phyloP scores from a whole-genome alignment of 73 alveolate species.

The Paramecium caudatum region DNA sequence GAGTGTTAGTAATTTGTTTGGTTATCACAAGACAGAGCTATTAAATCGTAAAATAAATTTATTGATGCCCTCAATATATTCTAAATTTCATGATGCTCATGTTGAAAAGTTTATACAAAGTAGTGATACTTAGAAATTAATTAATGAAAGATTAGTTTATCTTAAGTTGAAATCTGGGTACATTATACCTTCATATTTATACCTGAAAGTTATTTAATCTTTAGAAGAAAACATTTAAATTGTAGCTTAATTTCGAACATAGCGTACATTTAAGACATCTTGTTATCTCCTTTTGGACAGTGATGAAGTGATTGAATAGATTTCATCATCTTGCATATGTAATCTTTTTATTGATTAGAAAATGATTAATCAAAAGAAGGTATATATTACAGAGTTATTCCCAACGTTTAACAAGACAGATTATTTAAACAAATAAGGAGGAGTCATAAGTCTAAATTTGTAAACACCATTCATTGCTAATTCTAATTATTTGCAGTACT shows the following conservation, averaged over 20 bases:
- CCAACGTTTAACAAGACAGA: not conserved
- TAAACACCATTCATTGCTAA: not conserved
- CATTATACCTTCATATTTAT: constrained; percentile 8
- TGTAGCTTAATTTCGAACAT: constrained; percentile 28
- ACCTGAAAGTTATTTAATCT: constrained; percentile 17
- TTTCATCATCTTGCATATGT: constrained; percentile 40
- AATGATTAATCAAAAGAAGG: not conserved
- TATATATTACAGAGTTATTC: not conserved
- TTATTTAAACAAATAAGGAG: not conserved
- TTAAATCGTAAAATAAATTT: constrained; percentile 44
- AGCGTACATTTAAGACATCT: not conserved
- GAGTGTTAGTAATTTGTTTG: constrained; percentile 61
- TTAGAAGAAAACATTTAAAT: constrained; percentile 14
- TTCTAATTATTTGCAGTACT: not conserved
- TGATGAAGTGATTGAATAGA: constrained; percentile 34
- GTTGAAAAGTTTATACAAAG: not conserved
- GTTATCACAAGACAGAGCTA: constrained; percentile 67
- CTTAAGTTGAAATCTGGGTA: constrained; percentile 21
- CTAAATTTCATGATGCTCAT: constrained; percentile 43
- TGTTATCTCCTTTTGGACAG: not conserved
- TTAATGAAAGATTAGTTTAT: constrained; percentile 40
- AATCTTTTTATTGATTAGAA: constrained; percentile 7
- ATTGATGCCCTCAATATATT: not conserved
- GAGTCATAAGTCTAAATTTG: not conserved
- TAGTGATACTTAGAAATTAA: not conserved